Evolutionary conservation across 768 basidiomycete genomes (phyloP), one percentile per base, ranked within the genome.

Genomic region (Russula virescens): DNA sequence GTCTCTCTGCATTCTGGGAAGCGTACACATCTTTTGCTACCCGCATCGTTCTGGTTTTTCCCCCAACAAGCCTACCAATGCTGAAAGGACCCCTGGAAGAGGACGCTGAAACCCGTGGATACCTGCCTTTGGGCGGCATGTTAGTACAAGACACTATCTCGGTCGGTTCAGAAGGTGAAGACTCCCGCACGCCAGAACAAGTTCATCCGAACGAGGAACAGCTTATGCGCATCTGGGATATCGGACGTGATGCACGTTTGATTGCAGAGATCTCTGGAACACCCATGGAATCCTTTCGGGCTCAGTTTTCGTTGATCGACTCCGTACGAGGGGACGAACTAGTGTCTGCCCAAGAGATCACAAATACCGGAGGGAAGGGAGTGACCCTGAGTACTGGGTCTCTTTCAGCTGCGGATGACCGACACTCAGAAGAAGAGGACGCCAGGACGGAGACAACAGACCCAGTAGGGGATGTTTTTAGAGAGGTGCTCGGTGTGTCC

Each of bases 121-220:
- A 96, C 71, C 74, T 88, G 35, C 97, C 97, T 13, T 75, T 98
- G 53, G 83, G 83, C 57, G 80, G 82, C 46, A 75, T 84, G 51
- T 80, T 89, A 75, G 74, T 75, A 9, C 71, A 71, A 21, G 70
- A 68, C 13, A 57, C 69, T 8, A 19, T 26, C 19, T 46, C 13
- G 18, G 55, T 55, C 47, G 66, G 61, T 9, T 18, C 14, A 4
- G 57, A 21, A 40, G 42, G 5, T 23, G 55, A 60, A 25, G 65
- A 60, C 31, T 31, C 52, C 31, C 68, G 58, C 45, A 51, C 61
- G 26, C 34, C 55, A 26, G 72, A 72, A 40, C 83, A 72, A 34
- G 82, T 83, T 1, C 88, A 98, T 75, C 97, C 97, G 9, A 98
- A 99, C 68, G 94, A 91, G 62, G 94, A 96, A 77, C 91, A 95